These are phyloP conservation scores for Myxozyma lipomycoides DNA, from an alignment of 805 yeast species.

Conservation along the genomic window DNA sequence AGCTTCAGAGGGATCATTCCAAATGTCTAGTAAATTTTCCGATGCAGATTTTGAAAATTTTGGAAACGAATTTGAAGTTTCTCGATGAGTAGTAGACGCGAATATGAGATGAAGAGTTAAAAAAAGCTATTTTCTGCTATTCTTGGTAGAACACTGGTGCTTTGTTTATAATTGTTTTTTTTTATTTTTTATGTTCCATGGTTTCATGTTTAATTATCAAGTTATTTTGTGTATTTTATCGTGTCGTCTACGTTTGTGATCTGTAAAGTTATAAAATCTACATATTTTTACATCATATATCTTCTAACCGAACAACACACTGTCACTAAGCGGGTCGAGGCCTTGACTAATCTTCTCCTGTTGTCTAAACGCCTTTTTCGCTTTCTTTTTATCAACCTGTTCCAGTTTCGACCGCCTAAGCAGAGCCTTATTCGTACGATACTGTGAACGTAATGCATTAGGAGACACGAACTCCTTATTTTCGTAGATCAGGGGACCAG, in stretches of 20 bases:
- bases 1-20: neutral
- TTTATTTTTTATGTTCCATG: too few species aligned
- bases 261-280: neutral
- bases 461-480: conserved; percentile 97
- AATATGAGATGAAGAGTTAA: neutral
- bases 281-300: too few species aligned
- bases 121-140: neutral
- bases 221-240: neutral
- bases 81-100: neutral
- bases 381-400: conserved; percentile 17
- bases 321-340: conserved; percentile 20
- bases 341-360: conserved; percentile 16
- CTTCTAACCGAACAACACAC: conserved; percentile 13
- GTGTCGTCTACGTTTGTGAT: neutral
- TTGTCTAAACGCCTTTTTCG: conserved; percentile 10
- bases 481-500: conserved; percentile 96
- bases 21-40: conserved; percentile 1
- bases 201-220: neutral
- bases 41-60: conserved; percentile 20
- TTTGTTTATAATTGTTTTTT: neutral
- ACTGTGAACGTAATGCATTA: conserved; percentile 87
- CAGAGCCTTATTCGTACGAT: conserved; percentile 71
- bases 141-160: too few species aligned
- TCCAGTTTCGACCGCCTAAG: conserved; percentile 75
- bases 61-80: conserved; percentile 7